Percentiles rank a stretch among this genome's conserved stretches.
Conservation (phyloP, 257 asterid genomes). For the Apocynum venetum region DNA sequence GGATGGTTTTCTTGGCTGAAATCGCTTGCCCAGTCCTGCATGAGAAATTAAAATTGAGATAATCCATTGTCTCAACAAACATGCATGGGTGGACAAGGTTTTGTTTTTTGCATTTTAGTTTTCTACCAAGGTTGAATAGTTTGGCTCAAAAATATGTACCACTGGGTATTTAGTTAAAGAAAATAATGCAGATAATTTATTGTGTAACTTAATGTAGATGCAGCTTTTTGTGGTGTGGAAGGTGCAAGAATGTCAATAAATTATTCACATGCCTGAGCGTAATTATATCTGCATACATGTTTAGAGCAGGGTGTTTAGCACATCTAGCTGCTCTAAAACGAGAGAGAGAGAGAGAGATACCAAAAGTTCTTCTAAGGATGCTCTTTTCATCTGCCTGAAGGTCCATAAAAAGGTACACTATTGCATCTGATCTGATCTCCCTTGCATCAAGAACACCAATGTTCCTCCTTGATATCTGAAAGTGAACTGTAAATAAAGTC, state of each 20-base stretch:
- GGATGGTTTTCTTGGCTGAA: slow-evolving; percentile 86
- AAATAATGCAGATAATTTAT: not conserved
- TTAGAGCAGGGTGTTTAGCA: not conserved
- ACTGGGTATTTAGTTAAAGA: not conserved
- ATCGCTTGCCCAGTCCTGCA: slow-evolving; percentile 80
- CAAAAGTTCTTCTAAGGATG: slow-evolving; percentile 78
- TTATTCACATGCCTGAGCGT: not conserved
- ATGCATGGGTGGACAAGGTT: not conserved
- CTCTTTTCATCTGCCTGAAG: slow-evolving; percentile 62
- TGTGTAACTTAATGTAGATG: not conserved
- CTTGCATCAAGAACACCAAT: slow-evolving; percentile 82
- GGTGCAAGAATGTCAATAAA: not conserved
- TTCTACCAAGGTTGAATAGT: not conserved
- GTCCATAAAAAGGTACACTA: slow-evolving; percentile 58
- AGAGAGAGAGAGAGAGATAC: slow-evolving; percentile 36
- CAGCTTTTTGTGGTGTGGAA: not conserved
- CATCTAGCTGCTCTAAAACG: not conserved
- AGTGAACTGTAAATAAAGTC: slow-evolving; percentile 72
- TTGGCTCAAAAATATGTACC: not conserved
- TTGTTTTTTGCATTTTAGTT: not conserved
- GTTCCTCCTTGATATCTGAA: slow-evolving; percentile 79
- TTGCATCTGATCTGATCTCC: slow-evolving; percentile 56
- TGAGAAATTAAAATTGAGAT: not conserved
- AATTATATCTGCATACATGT: not conserved
- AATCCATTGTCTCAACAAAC: not conserved